Percentiles rank a stretch among this genome's conserved stretches.
These are phyloP conservation scores for Aspergillus coremiiformis DNA, from an alignment of 495 filamentous ascomycete genomes.

Conservation along the genomic window DNA sequence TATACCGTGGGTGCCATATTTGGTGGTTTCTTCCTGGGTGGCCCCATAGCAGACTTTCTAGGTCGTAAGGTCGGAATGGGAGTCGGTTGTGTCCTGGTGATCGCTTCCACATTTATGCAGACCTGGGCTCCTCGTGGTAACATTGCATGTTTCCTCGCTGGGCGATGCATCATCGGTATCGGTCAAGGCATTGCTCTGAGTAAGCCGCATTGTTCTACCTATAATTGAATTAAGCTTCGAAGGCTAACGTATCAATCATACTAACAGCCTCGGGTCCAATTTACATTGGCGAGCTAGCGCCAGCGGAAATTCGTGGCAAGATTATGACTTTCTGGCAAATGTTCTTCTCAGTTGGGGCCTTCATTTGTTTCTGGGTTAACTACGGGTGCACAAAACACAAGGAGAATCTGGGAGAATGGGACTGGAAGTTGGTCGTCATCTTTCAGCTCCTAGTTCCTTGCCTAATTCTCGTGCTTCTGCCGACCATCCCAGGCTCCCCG, in stretches of 20 bases:
- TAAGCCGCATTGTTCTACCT: slow-evolving; percentile 22
- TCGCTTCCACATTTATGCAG: slow-evolving; percentile 57
- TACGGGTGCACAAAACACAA: slow-evolving; percentile 48
- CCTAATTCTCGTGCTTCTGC: slow-evolving; percentile 45
- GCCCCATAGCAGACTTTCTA: slow-evolving; percentile 48
- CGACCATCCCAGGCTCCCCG: slow-evolving; percentile 51
- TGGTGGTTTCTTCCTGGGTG: slow-evolving; percentile 54
- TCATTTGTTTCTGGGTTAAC: slow-evolving; percentile 57
- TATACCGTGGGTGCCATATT: slow-evolving; percentile 59
- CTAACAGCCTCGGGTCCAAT: slow-evolving; percentile 51
- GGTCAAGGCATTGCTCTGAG: slow-evolving; percentile 59
- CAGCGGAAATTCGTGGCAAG: slow-evolving; percentile 51
- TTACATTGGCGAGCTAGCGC: slow-evolving; percentile 56
- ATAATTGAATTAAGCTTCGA: neutral
- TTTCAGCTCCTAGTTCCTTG: slow-evolving; percentile 53
- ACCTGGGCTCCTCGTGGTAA: slow-evolving; percentile 48
- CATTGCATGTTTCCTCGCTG: slow-evolving; percentile 53
- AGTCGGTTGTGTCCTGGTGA: slow-evolving; percentile 48
- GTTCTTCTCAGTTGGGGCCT: slow-evolving; percentile 57
- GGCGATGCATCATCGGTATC: slow-evolving; percentile 55
- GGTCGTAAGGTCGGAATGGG: slow-evolving; percentile 54
- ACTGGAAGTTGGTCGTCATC: slow-evolving; percentile 56
- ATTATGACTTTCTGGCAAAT: slow-evolving; percentile 66
- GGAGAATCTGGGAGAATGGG: slow-evolving; percentile 49
- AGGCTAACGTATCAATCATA: neutral